Conservation (phyloP, 352 stramenopile species). For the Globisporangium radiosum region DNA sequence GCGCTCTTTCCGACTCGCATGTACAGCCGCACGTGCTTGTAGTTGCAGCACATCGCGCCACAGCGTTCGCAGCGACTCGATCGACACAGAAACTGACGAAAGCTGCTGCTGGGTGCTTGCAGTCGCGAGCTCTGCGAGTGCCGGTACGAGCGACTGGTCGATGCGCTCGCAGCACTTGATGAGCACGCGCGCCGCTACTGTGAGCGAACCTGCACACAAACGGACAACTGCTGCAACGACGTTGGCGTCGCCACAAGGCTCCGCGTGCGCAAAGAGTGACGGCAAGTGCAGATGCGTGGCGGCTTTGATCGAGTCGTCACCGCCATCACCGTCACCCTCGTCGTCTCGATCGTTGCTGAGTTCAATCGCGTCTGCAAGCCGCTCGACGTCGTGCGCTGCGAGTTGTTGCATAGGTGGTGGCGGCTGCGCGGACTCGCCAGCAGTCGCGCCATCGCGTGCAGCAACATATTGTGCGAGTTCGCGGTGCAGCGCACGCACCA, state of each 20-base stretch:
- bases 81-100: background rate
- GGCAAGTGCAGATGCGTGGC: background rate
- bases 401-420: too few relatives aligned
- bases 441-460: background rate
- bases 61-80: conserved; percentile 1
- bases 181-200: conserved; percentile 4
- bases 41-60: conserved; percentile 5
- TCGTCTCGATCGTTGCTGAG: too few relatives aligned
- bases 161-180: conserved; percentile 3
- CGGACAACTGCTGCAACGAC: conserved; percentile 1
- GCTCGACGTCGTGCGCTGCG: background rate
- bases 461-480: conserved; percentile 1
- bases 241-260: background rate
- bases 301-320: too few relatives aligned
- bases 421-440: too few relatives aligned
- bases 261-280: background rate
- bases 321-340: background rate
- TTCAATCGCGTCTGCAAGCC: too few relatives aligned
- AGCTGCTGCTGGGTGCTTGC: background rate
- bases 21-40: background rate
- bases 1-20: background rate
- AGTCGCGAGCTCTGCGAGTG: background rate
- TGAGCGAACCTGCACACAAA: conserved; percentile 2
- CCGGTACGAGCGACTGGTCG: conserved; percentile 1
- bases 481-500: conserved; percentile 1